Evolutionary conservation across 2,329 filamentous ascomycete species (phyloP), one percentile per base, ranked within the genome.

Genomic region (Aspergillus ochraceus): DNA sequence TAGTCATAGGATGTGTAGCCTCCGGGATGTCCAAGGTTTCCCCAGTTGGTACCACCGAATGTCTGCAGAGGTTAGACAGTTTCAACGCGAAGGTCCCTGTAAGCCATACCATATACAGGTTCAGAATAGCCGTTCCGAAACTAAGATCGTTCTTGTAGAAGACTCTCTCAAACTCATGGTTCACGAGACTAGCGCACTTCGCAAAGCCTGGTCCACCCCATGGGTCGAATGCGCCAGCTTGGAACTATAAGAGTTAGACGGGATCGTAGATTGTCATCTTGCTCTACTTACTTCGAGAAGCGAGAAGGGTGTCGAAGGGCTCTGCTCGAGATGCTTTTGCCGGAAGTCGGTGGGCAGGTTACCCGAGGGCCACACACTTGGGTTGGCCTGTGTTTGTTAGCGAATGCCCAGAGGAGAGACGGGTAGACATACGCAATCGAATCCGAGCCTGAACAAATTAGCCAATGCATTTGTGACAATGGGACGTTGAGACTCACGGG

Each of bases 31-130:
- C 90, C 89, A 4, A 91, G 74, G 62, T 92, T 93, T 0, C 90
- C 90, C 91, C 90, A 94, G 70, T 94, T 95, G 0, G 90, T 93
- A 6, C 90, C 91, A 14, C 91, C 91, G 64, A 83, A 90, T 0
- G 84, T 87, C 84, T 85, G 17, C 36, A 0, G 32, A 12, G 12
- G 17, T 59, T 12, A 63, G 39, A 45, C 26, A 29, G 8, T 9
- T 29, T 29, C 26, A 29, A 2, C 1, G 26, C 26, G 26, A 29
- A 29, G 1, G 8, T 29, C 9, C 24, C 8, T 29, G 4, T 8
- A 29, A 29, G 20, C 12, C 45, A 47, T 70, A 87, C 86, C 90
- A 93, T 93, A 72, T 92, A 93, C 1, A 91, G 69, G 65, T 88
- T 92, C 59, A 92, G 79, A 8, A 94, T 84, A 0, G 84, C 86